A percentile compares a stretch with the other conserved stretches of the same genome.
These are phyloP conservation scores for Talaromyces trachyspermus DNA, from an alignment of 495 filamentous ascomycete genomes.

Conservation along the genomic window DNA sequence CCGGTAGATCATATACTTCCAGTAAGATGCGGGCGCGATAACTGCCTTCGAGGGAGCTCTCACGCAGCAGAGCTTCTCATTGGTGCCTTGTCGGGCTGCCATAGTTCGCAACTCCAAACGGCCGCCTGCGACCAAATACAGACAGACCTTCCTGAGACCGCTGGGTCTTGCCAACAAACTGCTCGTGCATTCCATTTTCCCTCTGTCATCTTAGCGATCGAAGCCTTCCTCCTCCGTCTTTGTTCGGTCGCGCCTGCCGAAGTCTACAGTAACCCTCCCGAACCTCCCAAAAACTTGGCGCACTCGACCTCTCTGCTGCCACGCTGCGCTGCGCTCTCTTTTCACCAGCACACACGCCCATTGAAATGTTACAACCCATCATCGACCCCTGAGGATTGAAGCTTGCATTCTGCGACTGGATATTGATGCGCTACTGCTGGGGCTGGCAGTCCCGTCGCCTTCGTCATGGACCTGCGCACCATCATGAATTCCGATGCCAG, in stretches of 20 bases:
- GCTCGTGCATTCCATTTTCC: too few species aligned
- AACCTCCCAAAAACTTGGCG: slow-evolving; percentile 5
- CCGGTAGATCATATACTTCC: too few species aligned
- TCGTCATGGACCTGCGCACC: slow-evolving; percentile 47
- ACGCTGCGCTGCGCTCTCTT: background rate
- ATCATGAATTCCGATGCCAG: slow-evolving; percentile 46
- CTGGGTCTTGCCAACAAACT: too few species aligned
- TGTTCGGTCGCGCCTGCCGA: background rate
- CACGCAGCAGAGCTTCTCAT: slow-evolving; percentile 4
- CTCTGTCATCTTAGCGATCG: background rate
- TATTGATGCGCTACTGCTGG: slow-evolving; percentile 6
- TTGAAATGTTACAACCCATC: background rate
- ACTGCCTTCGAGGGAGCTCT: too few species aligned
- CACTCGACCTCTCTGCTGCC: slow-evolving; percentile 5
- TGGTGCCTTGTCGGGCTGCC: slow-evolving; percentile 1
- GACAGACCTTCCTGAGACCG: background rate
- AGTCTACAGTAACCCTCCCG: background rate
- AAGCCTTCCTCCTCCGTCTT: background rate
- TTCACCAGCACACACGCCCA: background rate
- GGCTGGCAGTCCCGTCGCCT: slow-evolving; percentile 14
- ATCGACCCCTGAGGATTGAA: background rate
- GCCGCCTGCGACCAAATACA: background rate
- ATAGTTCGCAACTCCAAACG: background rate
- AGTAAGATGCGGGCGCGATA: too few species aligned
- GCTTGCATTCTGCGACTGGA: background rate